Evolutionary conservation across 2,329 filamentous ascomycete species (phyloP), one percentile per base, ranked within the genome.

Genomic region (Waltergamsia citrina): DNA sequence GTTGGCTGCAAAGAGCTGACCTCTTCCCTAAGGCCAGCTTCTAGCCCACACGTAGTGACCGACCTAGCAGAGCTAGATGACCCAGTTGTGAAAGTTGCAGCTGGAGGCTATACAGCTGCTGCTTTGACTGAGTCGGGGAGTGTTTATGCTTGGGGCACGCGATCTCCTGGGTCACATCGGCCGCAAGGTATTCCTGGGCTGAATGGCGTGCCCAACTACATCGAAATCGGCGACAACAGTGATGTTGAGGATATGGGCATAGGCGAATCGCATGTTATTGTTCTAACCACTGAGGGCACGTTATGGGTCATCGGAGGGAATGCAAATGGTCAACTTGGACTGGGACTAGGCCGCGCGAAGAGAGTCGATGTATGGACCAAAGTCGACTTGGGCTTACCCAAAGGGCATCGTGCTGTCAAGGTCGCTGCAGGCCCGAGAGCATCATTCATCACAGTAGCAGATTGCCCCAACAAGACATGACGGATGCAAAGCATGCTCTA

Each of bases 61-160:
- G 65, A 70, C 30, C 57, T 82, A 1, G 50, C 51, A 5, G 63
- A 69, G 35, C 56, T 81, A 56, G 37, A 67, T 54, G 15, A 72
- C 57, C 29, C 63, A 10, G 64, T 82, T 32, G 56, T 46, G 20
- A 73, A 70, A 43, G 55, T 83, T 18, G 62, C 60, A 4, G 67
- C 68, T 4, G 68, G 68, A 3, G 76, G 77, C 1, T 78, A 77
- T 46, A 53, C 68, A 3, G 54, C 70, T 3, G 73, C 70, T 4
- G 76, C 75, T 0, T 43, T 82, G 28, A 80, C 74, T 0, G 54
- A 62, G 9, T 71, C 69, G 3, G 60, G 67, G 21, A 70, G 74
- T 37, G 50, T 80, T 3, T 83, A 82, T 45, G 48, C 71, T 17
- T 83, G 78, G 77, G 78, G 78, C 3, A 49, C 48, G 29, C 20